Evolutionary conservation across 2,329 filamentous ascomycete genomes (phyloP).

Genomic region (Dactylellina leptospora): DNA sequence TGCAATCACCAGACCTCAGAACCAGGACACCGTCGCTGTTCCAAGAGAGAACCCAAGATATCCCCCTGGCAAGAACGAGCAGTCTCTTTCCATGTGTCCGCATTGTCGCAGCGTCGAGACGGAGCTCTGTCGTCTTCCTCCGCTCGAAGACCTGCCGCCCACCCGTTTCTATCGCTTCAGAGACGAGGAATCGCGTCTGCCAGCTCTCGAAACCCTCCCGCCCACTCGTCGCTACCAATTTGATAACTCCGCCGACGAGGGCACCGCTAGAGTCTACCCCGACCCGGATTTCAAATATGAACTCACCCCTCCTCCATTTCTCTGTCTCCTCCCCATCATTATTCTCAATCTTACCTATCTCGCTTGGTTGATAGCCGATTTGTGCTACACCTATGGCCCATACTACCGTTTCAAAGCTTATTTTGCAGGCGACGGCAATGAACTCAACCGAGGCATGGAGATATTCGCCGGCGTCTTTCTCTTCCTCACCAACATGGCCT

Average conservation of each 20-base stretch:
- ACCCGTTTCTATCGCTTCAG: constrained; percentile 39
- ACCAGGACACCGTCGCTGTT: too few species aligned
- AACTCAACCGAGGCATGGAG: constrained; percentile 48
- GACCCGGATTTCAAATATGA: constrained; percentile 41
- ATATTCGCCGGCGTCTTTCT: constrained; percentile 51
- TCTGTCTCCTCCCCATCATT: constrained; percentile 35
- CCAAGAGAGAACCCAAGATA: too few species aligned
- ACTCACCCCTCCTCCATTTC: constrained; percentile 21
- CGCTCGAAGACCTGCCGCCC: constrained; percentile 29
- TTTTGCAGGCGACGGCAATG: constrained; percentile 21
- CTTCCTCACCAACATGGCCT: constrained; percentile 49
- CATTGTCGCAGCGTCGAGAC: constrained; percentile 48
- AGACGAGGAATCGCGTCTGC: constrained; percentile 43
- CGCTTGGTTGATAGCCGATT: constrained; percentile 43
- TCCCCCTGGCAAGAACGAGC: neutral
- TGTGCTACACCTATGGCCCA: constrained; percentile 47
- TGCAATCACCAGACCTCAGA: neutral
- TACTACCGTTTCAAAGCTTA: constrained; percentile 47
- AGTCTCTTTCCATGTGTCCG: constrained; percentile 39
- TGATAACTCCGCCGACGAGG: constrained; percentile 31
- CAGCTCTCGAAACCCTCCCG: constrained; percentile 37
- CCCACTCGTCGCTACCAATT: constrained; percentile 45
- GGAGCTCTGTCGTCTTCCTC: constrained; percentile 34
- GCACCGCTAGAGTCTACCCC: constrained; percentile 46
- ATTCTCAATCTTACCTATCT: constrained; percentile 43